Conservation (phyloP, 768 basidiomycete genomes). For the Boletus rufocinnamomeus region DNA sequence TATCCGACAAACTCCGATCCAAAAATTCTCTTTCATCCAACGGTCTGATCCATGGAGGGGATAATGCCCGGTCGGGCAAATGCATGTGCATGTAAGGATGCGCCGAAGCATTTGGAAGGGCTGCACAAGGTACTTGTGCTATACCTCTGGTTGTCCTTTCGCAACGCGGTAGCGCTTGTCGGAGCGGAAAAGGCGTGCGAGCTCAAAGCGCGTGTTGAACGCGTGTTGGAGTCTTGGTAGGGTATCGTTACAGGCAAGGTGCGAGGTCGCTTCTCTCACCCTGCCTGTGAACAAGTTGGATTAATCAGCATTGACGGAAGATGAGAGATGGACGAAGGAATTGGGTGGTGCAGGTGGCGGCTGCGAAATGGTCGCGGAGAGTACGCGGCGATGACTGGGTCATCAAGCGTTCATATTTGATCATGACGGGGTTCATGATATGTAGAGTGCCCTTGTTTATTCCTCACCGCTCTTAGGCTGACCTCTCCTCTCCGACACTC, state of each 20-base stretch:
- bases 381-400: constrained; percentile 1
- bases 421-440: not conserved
- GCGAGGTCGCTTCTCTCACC: not conserved
- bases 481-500: not conserved
- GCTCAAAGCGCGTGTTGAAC: constrained; percentile 65
- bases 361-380: constrained; percentile 23
- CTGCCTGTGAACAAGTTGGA: constrained; percentile 9
- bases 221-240: not conserved
- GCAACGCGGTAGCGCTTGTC: constrained; percentile 66
- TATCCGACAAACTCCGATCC: constrained; percentile 46
- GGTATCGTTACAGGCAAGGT: constrained; percentile 27
- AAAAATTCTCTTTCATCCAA: constrained; percentile 33
- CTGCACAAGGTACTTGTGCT: constrained; percentile 74
- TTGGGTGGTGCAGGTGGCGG: constrained; percentile 4
- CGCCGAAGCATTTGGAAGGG: constrained; percentile 55
- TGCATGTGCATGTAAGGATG: constrained; percentile 12
- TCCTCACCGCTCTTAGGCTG: not conserved
- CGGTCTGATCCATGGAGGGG: constrained; percentile 17
- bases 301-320: constrained; percentile 19
- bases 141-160: constrained; percentile 84
- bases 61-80: constrained; percentile 22
- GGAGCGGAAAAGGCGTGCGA: constrained; percentile 48
- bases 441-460: no score
- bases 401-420: not conserved
- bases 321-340: constrained; percentile 7